Percentiles rank a stretch among this genome's conserved stretches.
phyloP scores from a whole-genome alignment of 768 basidiomycete genomes.

The Lentinula edodes region DNA sequence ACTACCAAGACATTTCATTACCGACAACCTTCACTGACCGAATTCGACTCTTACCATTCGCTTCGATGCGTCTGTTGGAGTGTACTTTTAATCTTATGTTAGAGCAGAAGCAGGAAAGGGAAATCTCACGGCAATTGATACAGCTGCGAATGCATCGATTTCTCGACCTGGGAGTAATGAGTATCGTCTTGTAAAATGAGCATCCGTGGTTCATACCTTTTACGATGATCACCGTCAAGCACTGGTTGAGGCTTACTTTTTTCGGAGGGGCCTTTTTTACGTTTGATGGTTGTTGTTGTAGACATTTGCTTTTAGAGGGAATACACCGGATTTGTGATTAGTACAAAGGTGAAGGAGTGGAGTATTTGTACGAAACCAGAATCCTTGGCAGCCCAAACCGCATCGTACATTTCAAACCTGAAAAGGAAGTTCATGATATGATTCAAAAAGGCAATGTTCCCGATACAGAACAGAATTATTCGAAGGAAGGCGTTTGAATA shows the following conservation, averaged over 20 bases:
- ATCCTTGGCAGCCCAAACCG: conserved; percentile 1
- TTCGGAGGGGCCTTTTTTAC: neutral
- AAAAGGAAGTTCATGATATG: neutral
- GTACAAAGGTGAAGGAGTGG: neutral
- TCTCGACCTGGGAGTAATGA: conserved; percentile 36
- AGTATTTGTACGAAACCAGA: conserved; percentile 1
- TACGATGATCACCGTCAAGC: conserved; percentile 5
- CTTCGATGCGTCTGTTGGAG: conserved; percentile 46
- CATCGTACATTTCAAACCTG: neutral
- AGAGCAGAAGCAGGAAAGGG: neutral
- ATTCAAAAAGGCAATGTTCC: neutral
- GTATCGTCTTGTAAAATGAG: neutral
- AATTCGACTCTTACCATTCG: conserved; percentile 49
- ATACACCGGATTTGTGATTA: neutral
- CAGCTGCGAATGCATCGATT: conserved; percentile 74
- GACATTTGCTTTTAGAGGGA: conserved; percentile 5
- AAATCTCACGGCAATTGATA: conserved; percentile 45
- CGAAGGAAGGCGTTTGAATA: neutral
- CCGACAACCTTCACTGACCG: no score
- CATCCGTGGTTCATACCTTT: neutral
- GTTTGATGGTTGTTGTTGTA: neutral
- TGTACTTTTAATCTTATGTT: neutral
- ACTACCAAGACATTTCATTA: conserved; percentile 19
- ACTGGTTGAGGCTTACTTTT: neutral
- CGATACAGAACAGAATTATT: neutral